Conservation (phyloP, 257 asterid species). For the Solanum pennellii region DNA sequence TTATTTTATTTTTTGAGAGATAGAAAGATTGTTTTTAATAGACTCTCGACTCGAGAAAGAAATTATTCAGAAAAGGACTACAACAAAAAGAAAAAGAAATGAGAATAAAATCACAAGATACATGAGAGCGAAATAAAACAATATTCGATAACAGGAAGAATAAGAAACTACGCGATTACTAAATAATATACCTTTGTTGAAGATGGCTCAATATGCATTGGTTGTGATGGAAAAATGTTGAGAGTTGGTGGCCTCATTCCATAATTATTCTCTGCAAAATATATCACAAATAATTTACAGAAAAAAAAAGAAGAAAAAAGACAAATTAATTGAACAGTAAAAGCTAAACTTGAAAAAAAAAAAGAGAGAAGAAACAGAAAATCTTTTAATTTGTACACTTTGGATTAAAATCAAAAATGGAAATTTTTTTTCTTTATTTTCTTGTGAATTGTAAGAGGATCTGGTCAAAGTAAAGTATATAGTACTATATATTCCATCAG, state of each 20-base stretch:
- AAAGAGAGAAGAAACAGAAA: background rate
- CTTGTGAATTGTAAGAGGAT: conserved; percentile 7
- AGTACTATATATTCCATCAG: background rate
- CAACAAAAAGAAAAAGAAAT: background rate
- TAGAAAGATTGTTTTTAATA: too few species aligned
- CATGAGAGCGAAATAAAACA: background rate
- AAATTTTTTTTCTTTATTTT: background rate
- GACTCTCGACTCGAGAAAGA: background rate
- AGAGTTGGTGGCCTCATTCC: conserved; percentile 74
- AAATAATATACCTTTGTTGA: conserved; percentile 35
- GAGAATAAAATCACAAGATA: background rate
- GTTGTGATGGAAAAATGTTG: conserved; percentile 90
- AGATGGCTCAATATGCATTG: conserved; percentile 80
- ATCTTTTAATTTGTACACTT: conserved; percentile 20
- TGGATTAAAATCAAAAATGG: background rate
- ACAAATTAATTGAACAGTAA: background rate
- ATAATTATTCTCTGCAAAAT: conserved; percentile 45
- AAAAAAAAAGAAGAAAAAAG: background rate
- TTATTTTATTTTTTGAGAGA: background rate
- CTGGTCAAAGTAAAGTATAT: conserved; percentile 50
- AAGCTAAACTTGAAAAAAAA: background rate
- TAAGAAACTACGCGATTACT: background rate
- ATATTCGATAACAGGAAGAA: background rate
- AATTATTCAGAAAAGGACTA: background rate
- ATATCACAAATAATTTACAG: background rate